Base-by-base conservation (phyloP, 1,284 basidiomycete genomes). In the Fomitopsis palustris region DNA sequence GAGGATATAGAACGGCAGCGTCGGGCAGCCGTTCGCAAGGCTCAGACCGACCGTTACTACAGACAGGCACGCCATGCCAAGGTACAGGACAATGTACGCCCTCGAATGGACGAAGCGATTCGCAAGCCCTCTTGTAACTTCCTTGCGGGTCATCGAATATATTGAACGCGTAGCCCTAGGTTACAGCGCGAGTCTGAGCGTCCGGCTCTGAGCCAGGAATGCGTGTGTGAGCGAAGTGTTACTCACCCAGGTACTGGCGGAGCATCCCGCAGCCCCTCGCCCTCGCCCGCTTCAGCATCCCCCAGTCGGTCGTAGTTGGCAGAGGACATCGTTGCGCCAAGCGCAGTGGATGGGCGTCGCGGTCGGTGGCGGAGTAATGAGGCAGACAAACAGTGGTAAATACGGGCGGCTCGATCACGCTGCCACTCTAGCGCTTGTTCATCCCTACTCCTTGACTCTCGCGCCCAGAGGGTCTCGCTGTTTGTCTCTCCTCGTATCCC, bases 11-110 rank as follows among this genome's bases (percentile, higher is more conserved):
- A 97, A 97, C 2, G 92, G 77, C 12, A 87, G 69, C 7, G 87
- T 88, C 10, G 91, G 91, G 66, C 91, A 93, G 33, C 84, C 90
- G 63, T 91, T 87, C 53, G 81, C 80, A 53, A 97, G 74, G 71
- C 93, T 95, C 55, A 98, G 80, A n/a, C 92, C 83, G 55, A 97
- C 90, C 0, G 95, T 97, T 4, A 93, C 88, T 56, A 95, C 81
- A n/a, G 92, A 94, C 49, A 96, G 78, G 33, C 86, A 87, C 21
- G 93, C 93, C 94, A 96, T 96, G 62, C 77, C 84, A 37, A 96
- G 86, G 74, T 97, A 97, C 56, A 96, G 85, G 58, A 92, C 79
- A 51, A 92, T 90, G 70, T 93, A 93, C 41, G 82, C 83, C 62
- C 86, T 78, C 51, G 91, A 93, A 71, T 94, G 90, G 45, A 94